These are phyloP conservation scores for Microdochium paspali DNA, from an alignment of 2,329 filamentous ascomycete genomes.

Conservation along the genomic window DNA sequence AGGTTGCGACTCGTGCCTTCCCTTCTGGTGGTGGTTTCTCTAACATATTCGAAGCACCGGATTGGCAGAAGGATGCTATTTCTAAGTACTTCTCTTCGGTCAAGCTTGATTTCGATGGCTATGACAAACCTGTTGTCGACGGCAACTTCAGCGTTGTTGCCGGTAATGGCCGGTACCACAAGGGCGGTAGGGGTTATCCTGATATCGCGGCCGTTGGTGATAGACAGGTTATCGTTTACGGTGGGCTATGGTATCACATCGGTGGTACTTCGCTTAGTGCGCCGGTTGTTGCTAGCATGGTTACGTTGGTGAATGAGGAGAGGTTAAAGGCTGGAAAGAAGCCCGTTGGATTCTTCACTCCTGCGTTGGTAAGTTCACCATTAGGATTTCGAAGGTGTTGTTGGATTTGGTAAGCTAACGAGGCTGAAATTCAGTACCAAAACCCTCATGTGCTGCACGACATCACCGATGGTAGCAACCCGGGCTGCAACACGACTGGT, in stretches of 20 bases:
- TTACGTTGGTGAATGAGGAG: slow-evolving; percentile 56
- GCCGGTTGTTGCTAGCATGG: slow-evolving; percentile 47
- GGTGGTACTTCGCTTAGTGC: slow-evolving; percentile 45
- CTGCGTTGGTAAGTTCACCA: slow-evolving; percentile 9
- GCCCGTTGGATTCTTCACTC: slow-evolving; percentile 25
- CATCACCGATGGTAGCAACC: slow-evolving; percentile 17
- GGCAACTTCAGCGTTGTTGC: slow-evolving; percentile 25
- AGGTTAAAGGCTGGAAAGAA: slow-evolving; percentile 32
- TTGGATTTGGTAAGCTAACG: no score
- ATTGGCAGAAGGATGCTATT: slow-evolving; percentile 17
- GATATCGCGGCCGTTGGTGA: slow-evolving; percentile 33
- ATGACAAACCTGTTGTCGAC: slow-evolving; percentile 10
- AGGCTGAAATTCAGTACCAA: no score
- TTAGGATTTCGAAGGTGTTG: no score
- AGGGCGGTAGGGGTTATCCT: slow-evolving; percentile 25
- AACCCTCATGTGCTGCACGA: slow-evolving; percentile 19
- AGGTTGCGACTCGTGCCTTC: slow-evolving; percentile 6
- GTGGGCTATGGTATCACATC: slow-evolving; percentile 19
- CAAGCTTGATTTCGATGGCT: slow-evolving; percentile 10
- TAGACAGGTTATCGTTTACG: slow-evolving; percentile 13
- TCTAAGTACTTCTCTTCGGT: slow-evolving; percentile 12
- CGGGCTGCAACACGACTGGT: slow-evolving; percentile 16
- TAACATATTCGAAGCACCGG: slow-evolving; percentile 19
- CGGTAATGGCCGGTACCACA: slow-evolving; percentile 18
- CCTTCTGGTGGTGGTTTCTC: slow-evolving; percentile 21